These are phyloP conservation scores for Trichoderma harzianum DNA, from an alignment of 2,329 filamentous ascomycete genomes.

Conservation along the genomic window DNA sequence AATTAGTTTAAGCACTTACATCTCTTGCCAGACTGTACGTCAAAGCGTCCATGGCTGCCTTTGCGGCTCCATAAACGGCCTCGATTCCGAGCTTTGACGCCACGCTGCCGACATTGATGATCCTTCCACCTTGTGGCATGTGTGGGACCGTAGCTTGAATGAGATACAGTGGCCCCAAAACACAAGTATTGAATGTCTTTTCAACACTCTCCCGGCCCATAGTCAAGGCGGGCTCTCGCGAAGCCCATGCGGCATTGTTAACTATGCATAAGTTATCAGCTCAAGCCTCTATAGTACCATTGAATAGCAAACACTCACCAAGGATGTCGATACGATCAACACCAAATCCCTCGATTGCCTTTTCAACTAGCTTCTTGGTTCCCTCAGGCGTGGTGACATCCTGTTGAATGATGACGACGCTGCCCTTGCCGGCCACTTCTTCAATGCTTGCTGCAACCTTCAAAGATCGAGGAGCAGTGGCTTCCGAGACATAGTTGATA, in stretches of 20 bases:
- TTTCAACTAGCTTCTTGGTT: neutral
- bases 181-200: neutral
- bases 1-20: constrained; percentile 20
- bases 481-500: constrained; percentile 39
- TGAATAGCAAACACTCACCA: neutral
- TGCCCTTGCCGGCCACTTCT: neutral
- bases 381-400: neutral
- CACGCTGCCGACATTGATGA: constrained; percentile 10
- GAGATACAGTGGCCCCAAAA: constrained; percentile 2
- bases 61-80: constrained; percentile 24
- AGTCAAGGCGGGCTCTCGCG: neutral
- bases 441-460: neutral
- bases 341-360: neutral
- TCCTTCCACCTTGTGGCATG: neutral
- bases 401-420: neutral
- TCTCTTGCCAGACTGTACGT: constrained; percentile 32
- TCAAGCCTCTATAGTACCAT: too few relatives aligned
- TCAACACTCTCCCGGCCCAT: neutral
- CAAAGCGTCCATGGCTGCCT: constrained; percentile 34
- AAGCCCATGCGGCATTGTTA: constrained; percentile 11
- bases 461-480: constrained; percentile 28
- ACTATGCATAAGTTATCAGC: neutral
- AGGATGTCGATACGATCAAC: constrained; percentile 9
- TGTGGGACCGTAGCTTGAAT: constrained; percentile 2
- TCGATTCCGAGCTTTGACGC: constrained; percentile 13